Base-by-base conservation (phyloP, 768 basidiomycete species). In the Mycena epipterygia region DNA sequence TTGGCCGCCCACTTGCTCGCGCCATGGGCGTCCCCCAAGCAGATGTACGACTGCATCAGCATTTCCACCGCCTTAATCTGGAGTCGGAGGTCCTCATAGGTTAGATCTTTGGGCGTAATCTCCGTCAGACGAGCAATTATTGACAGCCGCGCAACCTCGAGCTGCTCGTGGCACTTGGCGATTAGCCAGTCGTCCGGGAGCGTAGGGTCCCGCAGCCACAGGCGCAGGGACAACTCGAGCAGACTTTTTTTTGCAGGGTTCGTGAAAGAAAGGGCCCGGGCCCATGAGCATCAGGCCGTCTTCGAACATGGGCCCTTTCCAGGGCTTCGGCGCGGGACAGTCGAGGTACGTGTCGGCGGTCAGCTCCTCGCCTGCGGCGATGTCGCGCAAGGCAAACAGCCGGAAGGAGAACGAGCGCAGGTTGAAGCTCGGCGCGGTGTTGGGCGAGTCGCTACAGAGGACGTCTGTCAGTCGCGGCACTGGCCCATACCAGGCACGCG, bases 341-440 rank as follows among this genome's bases (percentile, higher is more conserved):
- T 60, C 51, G 19, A 74, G 49, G 2, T 70, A 39, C 37, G 69
- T 70, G 73, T 82, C 84, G 17, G 75, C 62, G 63, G 80, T 78
- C 37, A 84, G 73, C 67, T 84, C 79, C 67, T 83, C 82, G 19
- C 79, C 79, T 5, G 68, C 70, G 23, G 74, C 73, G 53, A 83
- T 83, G 33, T 76, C 60, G 16, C 79, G 76, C 41, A 74, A 57
- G 0, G 81, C 81, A 33, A 68, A 74, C 3, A 83, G 69, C 46
- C 76, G 69, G 37, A 74, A 69, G 7, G 79, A 80, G 58, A 84
- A 79, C 16, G 79, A 73, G 12, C 70, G 48, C 32, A 67, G 49
- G 64, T 78, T 59, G 73, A 80, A 83, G 55, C 57, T 27, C n/a
- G 68, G 37, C 2, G 33, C 16, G 1, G 73, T 70, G 67, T 78